Evolutionary conservation across 768 basidiomycete genomes (phyloP).

Genomic region (Trichaptum fuscoviolaceum): DNA sequence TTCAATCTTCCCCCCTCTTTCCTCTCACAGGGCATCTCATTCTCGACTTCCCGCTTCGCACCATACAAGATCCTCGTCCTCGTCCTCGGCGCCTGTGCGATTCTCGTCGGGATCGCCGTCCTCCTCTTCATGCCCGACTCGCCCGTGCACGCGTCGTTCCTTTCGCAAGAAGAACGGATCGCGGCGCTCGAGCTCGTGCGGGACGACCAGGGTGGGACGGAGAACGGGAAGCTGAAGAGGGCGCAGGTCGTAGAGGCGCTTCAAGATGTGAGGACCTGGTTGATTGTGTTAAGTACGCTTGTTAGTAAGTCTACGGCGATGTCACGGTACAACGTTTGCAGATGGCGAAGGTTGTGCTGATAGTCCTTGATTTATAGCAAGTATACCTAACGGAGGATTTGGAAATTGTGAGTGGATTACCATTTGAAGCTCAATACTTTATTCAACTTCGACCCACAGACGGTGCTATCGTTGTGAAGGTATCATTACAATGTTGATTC

Average conservation of each 20-base stretch:
- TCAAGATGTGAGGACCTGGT: conserved; percentile 23
- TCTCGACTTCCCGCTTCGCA: conserved; percentile 42
- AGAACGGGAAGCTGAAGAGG: conserved; percentile 23
- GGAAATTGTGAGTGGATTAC: conserved; percentile 14
- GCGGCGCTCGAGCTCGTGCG: conserved; percentile 61
- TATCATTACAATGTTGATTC: conserved; percentile 8
- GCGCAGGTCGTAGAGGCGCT: conserved; percentile 23
- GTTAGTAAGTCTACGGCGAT: conserved; percentile 19
- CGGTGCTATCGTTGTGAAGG: not conserved
- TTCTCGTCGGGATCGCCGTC: conserved; percentile 49
- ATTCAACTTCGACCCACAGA: not conserved
- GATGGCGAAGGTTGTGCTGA: not conserved
- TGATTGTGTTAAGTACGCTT: conserved; percentile 24
- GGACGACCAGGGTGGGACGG: conserved; percentile 37
- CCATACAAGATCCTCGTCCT: conserved; percentile 61
- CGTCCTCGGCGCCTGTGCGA: conserved; percentile 54
- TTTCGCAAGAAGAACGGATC: conserved; percentile 54
- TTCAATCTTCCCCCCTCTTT: not conserved
- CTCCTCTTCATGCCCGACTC: conserved; percentile 62
- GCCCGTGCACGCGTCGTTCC: conserved; percentile 51
- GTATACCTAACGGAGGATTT: conserved; percentile 19
- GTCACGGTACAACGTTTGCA: not conserved
- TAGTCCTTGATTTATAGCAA: conserved; percentile 13
- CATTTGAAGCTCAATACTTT: conserved; percentile 6
- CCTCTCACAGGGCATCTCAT: conserved; percentile 39